Evolutionary conservation across 345 rosid genomes (phyloP), one percentile per base, ranked within the genome.

Genomic region (Gossypium turneri): DNA sequence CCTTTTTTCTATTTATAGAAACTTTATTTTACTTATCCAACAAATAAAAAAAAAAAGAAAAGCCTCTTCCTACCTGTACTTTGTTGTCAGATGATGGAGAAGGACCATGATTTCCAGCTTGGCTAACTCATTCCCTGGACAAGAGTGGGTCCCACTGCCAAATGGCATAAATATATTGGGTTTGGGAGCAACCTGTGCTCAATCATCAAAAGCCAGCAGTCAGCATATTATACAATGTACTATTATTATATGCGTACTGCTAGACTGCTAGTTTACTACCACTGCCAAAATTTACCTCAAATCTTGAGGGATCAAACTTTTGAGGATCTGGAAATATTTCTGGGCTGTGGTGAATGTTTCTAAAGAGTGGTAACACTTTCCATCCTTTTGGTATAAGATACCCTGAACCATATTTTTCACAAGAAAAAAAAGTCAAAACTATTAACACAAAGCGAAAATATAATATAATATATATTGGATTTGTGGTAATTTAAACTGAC

Each of bases 311-410:
- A 79, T 94, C 92, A 79, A 94, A 94, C 75, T 83, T 85, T 11
- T 82, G 82, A 3, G 98, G 98, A 77, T 90, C 83, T 2, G 83
- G 55, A 72, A 86, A 94, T n/a, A 80, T 82, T 25, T 89, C 92
- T 8, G 94, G 87, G 81, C 69, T 89, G 81, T 92, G 98, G 78
- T 94, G 98, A 79, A 94, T 92, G 84, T 82, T 94, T 79, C 94
- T 87, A 78, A 94, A 94, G 53, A 90, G 88, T 17, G 98, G 98
- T 58, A 94, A 77, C 10, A 92, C 96, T 81, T 94, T 94, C 98
- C 98, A 94, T 51, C 98, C 98, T 85, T 88, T 94, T 8, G 98
- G 98, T 53, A 94, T 94, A 9, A 94, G 83, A 73, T 88, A 94
- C 10, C 96, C 97, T 93, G 86, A 16, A 67, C 58, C 34, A 25